Conservation (phyloP, 169 alveolate species). For the Eimeria tenella region DNA sequence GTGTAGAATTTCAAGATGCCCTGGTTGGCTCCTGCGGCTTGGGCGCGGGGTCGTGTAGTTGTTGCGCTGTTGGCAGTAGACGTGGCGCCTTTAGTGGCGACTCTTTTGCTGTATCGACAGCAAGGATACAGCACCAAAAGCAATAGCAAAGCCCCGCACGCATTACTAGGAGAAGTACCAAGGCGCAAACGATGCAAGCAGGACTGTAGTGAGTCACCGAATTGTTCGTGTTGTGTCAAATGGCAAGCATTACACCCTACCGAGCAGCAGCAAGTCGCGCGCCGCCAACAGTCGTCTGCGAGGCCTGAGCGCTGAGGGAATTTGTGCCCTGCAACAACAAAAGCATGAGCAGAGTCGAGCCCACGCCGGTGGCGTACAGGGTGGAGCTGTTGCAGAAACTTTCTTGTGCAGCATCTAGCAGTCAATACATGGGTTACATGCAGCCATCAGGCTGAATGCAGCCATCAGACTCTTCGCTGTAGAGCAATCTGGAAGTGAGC, state of each 20-base stretch:
- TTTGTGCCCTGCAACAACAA: conserved; percentile 43
- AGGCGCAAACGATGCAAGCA: no score
- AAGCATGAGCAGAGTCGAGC: neutral
- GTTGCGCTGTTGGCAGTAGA: conserved; percentile 35
- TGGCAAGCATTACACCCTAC: conserved; percentile 5
- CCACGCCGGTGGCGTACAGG: no score
- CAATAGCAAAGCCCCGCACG: neutral
- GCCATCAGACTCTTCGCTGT: no score
- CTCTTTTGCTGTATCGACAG: conserved; percentile 45
- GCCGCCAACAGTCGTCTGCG: conserved; percentile 62
- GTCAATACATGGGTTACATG: no score
- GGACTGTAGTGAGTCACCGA: no score
- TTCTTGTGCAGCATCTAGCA: no score
- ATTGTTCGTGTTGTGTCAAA: neutral
- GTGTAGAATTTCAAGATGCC: conserved; percentile 74
- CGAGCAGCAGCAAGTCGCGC: conserved; percentile 45
- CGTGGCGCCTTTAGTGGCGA: neutral
- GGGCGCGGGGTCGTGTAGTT: conserved; percentile 16
- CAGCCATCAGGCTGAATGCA: no score
- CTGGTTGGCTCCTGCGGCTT: conserved; percentile 56
- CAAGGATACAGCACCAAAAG: neutral
- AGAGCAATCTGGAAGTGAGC: no score
- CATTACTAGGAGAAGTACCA: neutral
- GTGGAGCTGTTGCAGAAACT: no score
- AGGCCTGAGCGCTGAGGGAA: conserved; percentile 14